Evolutionary conservation across 176 grass and related monocot genomes (phyloP).

Genomic region (Panicum miliaceum): DNA sequence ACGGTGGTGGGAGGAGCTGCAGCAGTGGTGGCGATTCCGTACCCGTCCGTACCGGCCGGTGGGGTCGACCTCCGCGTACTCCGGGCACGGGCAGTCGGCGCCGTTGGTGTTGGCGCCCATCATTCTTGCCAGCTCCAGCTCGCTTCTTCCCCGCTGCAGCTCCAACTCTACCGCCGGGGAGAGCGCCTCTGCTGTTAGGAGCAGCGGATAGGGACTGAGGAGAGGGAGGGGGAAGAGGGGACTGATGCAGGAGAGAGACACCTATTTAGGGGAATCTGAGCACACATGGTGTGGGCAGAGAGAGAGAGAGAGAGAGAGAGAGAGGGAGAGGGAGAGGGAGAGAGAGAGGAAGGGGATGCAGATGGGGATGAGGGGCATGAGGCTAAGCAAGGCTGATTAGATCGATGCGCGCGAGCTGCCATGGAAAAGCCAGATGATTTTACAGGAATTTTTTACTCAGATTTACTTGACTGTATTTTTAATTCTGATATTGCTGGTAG

Average conservation of each 20-base stretch:
- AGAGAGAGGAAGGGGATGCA: neutral
- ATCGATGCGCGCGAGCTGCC: conserved; percentile 18
- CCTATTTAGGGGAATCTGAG: conserved; percentile 50
- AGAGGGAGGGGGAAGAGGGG: conserved; percentile 17
- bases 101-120: conserved; percentile 50
- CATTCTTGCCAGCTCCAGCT: conserved; percentile 48
- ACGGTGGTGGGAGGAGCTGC: neutral
- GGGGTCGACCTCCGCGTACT: conserved; percentile 89
- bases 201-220: conserved; percentile 35
- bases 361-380: conserved; percentile 5
- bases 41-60: conserved; percentile 96
- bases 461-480: conserved; percentile 19
- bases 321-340: no score
- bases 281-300: conserved; percentile 44
- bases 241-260: conserved; percentile 11
- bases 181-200: conserved; percentile 6
- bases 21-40: conserved; percentile 32
- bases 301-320: no score
- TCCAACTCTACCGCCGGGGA: conserved; percentile 12
- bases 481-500: neutral
- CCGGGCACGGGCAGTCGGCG: conserved; percentile 48
- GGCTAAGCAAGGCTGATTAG: conserved; percentile 27
- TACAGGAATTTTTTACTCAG: conserved; percentile 32
- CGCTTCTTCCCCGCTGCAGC: conserved; percentile 15
- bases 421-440: conserved; percentile 28